Evolutionary conservation across 1,139 yeast genomes (phyloP).

Genomic region (Geotrichum macrosporum): DNA sequence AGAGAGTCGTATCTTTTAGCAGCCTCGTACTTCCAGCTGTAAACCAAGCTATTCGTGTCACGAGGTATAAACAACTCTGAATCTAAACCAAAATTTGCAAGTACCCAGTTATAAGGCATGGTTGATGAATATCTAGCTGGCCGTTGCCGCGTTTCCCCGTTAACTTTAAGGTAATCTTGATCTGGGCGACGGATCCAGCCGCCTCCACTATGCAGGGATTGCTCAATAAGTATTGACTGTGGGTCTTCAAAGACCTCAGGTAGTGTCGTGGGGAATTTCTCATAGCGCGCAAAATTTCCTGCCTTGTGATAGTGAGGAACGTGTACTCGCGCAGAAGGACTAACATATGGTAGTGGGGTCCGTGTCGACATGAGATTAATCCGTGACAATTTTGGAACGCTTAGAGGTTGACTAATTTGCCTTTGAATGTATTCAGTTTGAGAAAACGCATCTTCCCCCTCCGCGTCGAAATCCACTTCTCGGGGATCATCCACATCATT

Average conservation of each 20-base stretch:
- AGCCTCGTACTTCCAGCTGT: neutral
- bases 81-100: neutral
- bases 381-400: neutral
- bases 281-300: neutral
- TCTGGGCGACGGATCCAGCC: neutral
- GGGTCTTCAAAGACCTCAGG: neutral
- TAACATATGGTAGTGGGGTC: conserved; percentile 8
- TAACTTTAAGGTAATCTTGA: neutral
- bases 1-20: neutral
- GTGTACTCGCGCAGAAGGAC: conserved; percentile 6
- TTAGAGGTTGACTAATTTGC: neutral
- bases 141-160: neutral
- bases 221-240: neutral
- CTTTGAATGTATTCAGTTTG: neutral
- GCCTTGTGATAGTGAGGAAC: neutral
- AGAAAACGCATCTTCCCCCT: no score
- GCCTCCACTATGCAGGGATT: neutral
- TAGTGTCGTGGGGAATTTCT: neutral
- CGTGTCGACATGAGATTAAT: conserved; percentile 7
- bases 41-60: neutral
- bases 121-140: neutral
- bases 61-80: neutral
- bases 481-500: conserved; percentile 16
- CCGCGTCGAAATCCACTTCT: neutral
- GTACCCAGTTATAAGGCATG: neutral